Base-by-base conservation (phyloP, 805 yeast species). In the Candida chauliodis region DNA sequence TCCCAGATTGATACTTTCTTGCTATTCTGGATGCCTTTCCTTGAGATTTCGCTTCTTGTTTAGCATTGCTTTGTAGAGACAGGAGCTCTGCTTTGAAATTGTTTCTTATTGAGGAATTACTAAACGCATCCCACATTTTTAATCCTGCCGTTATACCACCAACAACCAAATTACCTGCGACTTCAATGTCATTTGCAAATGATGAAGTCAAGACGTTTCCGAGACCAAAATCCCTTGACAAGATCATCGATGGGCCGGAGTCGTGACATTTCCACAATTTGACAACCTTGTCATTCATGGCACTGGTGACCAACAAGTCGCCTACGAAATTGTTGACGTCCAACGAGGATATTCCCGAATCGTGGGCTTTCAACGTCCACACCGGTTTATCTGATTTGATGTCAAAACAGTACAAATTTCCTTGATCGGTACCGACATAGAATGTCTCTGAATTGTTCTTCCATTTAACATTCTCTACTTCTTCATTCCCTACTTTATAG, bases 311-410 rank as follows among this genome's bases (percentile, higher is more conserved):
- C 55, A 93, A 61, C 71, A 86, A 64, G 14, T 91, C 93, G 18
- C 81, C 80, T 22, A 88, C 58, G 55, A 68, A 75, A 18, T 58
- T 56, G 63, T 87, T 90, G 25, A 81, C 73, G 48, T 82, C 83
- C 49, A 93, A 73, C 2, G 91, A 72, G 4, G 96, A 83, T 44
- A 93, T 83, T 44, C 95, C 97, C 2, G 95, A 77, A 63, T 93
- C 98, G 59, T 93, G 99, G 2, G 98, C 98, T 61, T 93, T 96
- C 50, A 93, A 71, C 2, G 95, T 87, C 99, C 99, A 93, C 22
- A 91, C 52, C 14, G 97, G 90, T 47, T 73, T 75, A 26, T 71
- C 76, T 36, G 65, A 66, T 59, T 96, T 78, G 31, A 87, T 83
- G 60, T 91, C 99, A 52, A 84, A 91, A 45, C 91, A 83, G 66